Evolutionary conservation across 106 monocot genomes (phyloP), one percentile per base, ranked within the genome.

Genomic region (Phalaenopsis equestris): DNA sequence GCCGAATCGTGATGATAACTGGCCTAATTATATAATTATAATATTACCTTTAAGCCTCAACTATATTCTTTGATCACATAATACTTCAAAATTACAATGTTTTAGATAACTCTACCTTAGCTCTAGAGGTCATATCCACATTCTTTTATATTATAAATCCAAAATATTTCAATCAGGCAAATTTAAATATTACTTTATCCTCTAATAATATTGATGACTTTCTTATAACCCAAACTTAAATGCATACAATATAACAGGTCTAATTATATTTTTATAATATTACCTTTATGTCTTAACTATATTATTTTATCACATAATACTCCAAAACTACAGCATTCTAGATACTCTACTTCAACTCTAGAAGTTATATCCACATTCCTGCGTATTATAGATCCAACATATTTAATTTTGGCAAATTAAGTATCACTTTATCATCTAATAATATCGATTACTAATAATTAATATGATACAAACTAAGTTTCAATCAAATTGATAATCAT

Each of bases 401-500:
- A 56, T 56, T 56, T 11, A 11, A 56, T 0, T 12, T 8, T 11
- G 10, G 17, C 2, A 15, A 56, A 6, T 17, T 17, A 56, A 8
- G 10, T 56, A 56, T 10, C 8, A 56, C 14, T 56, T 56, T 56
- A 24, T 67, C n/a, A 24, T 67, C 21, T 24, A 70, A 70, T 70
- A 70, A 36, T 38, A 38, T 70, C 39, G 9, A 70, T 70, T 70
- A 21, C 38, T 38, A 70, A 39, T 70, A 11, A 38, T 61, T 61
- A 61, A 61, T n/a, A 61, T 43, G 19, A 74, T 19, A 74, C 43
- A 11, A 7, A 45, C 43, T 19, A 74, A 74, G 15, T n/a, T 19
- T 12, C 41, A 19, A 21, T 42, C 41, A 18, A 45, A 18, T 45
- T 76, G 56, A 55, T 16, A 21, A 80, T 16, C 55, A 70, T 91